Evolutionary conservation across 345 rosid genomes (phyloP).

Genomic region (Brassica rapa): DNA sequence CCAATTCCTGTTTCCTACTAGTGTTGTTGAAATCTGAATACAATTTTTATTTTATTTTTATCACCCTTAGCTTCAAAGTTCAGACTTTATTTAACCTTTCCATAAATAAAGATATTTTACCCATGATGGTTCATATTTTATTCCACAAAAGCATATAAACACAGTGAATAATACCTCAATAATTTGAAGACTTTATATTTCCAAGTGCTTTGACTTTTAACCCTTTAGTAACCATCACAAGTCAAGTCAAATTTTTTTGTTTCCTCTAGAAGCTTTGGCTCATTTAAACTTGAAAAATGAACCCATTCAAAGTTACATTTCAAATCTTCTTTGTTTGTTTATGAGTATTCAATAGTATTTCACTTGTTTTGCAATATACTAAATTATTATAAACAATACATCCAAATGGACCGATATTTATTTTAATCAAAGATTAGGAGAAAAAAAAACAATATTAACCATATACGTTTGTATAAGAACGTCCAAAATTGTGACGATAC

Average conservation of each 20-base stretch:
- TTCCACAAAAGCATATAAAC: conserved; percentile 34
- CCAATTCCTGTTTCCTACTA: conserved; percentile 35
- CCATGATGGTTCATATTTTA: conserved; percentile 28
- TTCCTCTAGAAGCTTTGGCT: conserved; percentile 38
- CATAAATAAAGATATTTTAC: conserved; percentile 30
- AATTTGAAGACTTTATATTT: conserved; percentile 34
- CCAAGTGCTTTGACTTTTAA: conserved; percentile 47
- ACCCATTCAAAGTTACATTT: background rate
- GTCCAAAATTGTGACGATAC: conserved; percentile 46
- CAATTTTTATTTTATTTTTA: background rate
- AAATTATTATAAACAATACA: conserved; percentile 27
- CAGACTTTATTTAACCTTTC: conserved; percentile 32
- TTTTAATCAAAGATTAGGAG: conserved; percentile 11
- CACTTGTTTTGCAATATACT: conserved; percentile 31
- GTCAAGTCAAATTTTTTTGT: conserved; percentile 42
- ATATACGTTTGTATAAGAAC: conserved; percentile 36
- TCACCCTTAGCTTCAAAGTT: conserved; percentile 34
- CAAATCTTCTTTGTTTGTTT: background rate
- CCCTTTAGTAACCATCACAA: conserved; percentile 11
- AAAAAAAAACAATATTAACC: conserved; percentile 1
- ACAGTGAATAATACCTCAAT: conserved; percentile 38
- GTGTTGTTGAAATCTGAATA: conserved; percentile 38
- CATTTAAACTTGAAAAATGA: background rate
- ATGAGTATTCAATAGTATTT: conserved; percentile 6
- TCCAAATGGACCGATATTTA: conserved; percentile 21